Evolutionary conservation across 306 rosid genomes (phyloP).

Genomic region (Lathyrus aphaca): DNA sequence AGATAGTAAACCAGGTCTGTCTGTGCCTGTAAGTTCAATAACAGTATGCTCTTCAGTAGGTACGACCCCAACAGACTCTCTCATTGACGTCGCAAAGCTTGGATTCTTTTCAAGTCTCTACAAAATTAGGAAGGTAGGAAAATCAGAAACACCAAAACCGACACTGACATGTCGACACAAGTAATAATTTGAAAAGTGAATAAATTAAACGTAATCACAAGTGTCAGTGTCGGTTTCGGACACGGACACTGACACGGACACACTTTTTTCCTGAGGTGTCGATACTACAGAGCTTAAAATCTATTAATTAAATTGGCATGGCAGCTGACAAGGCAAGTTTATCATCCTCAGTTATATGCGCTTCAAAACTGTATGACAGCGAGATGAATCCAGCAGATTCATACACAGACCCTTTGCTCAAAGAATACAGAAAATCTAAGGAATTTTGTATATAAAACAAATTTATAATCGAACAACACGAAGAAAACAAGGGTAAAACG

Average conservation of each 20-base stretch:
- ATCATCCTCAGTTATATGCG: constrained; percentile 2
- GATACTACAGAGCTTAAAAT: background rate
- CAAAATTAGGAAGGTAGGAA: constrained; percentile 35
- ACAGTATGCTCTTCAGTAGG: constrained; percentile 91
- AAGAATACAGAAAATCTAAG: constrained; percentile 8
- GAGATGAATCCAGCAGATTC: constrained; percentile 1
- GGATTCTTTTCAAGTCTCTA: constrained; percentile 90
- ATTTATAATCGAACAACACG: background rate
- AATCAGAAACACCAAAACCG: constrained; percentile 14
- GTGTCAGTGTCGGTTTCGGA: too few relatives aligned
- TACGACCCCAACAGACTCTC: constrained; percentile 84
- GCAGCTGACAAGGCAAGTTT: constrained; percentile 16
- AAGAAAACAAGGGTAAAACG: constrained; percentile 1
- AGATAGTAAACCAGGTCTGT: constrained; percentile 92
- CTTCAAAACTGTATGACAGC: background rate
- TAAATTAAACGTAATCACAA: too few relatives aligned
- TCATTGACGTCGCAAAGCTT: constrained; percentile 65
- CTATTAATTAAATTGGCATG: background rate
- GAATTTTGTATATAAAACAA: background rate
- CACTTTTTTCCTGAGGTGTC: too few relatives aligned
- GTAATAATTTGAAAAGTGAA: too few relatives aligned
- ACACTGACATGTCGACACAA: too few relatives aligned
- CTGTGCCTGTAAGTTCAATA: constrained; percentile 88
- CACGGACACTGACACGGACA: too few relatives aligned
- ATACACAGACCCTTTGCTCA: constrained; percentile 11